phyloP scores from a whole-genome alignment of 805 yeast species.

The Candida endomychidarum region DNA sequence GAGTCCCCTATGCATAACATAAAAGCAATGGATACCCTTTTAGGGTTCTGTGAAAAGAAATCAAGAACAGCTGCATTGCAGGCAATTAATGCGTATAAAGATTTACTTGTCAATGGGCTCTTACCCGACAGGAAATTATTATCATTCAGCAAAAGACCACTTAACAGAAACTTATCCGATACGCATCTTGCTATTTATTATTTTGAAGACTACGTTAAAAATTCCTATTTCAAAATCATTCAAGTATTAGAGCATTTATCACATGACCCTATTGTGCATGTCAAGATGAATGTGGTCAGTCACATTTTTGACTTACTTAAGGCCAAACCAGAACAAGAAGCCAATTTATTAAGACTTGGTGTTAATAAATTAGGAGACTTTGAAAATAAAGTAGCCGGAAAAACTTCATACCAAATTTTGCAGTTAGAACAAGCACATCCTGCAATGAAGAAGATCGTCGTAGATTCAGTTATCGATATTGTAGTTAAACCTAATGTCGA shows the following conservation, averaged over 20 bases:
- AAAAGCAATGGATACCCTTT: conserved; percentile 76
- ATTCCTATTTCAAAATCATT: conserved; percentile 69
- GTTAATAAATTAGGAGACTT: conserved; percentile 93
- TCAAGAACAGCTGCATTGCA: conserved; percentile 91
- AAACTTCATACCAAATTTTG: conserved; percentile 77
- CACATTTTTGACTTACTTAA: conserved; percentile 79
- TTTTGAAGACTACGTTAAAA: conserved; percentile 88
- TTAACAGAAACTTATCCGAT: conserved; percentile 38
- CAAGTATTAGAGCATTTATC: conserved; percentile 74
- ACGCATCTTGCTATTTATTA: conserved; percentile 70
- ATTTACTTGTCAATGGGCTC: conserved; percentile 79
- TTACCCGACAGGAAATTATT: conserved; percentile 82
- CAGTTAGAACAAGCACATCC: conserved; percentile 90
- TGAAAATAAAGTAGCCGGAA: conserved; percentile 87
- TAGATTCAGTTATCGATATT: conserved; percentile 78
- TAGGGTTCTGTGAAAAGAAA: conserved; percentile 82
- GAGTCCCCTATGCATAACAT: conserved; percentile 92
- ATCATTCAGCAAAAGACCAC: conserved; percentile 74
- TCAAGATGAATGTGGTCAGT: conserved; percentile 71
- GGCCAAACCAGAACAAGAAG: conserved; percentile 95
- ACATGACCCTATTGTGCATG: conserved; percentile 91
- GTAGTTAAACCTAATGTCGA: conserved; percentile 71
- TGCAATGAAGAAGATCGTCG: conserved; percentile 83
- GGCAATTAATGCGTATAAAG: conserved; percentile 85
- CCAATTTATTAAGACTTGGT: conserved; percentile 80